Evolutionary conservation across 148 eudicot genomes (phyloP), one percentile per base, ranked within the genome.

Genomic region (Salicornia ramosissima): DNA sequence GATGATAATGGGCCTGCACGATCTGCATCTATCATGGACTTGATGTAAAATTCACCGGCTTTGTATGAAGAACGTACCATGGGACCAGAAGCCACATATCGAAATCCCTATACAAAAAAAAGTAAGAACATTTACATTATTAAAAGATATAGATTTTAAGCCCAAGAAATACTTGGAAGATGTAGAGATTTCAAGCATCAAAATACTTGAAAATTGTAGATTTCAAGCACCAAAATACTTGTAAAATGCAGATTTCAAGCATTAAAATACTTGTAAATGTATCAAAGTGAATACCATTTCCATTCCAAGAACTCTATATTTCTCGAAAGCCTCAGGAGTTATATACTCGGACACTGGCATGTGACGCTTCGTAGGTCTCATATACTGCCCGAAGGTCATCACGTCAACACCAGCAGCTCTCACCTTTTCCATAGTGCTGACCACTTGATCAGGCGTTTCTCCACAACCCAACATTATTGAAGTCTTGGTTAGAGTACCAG

Each of bases 371-470:
- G 96, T 83, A 59, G 96, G 97, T 73, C 97, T 77, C 97, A 92
- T 92, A 71, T 92, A 92, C 80, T 92, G 97, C 69, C 97, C 97
- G 71, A 92, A 92, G 15, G 96, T 92, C 88, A 92, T 92, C 45
- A 93, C 98, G 80, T 93, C 98, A 67, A 93, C 94, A 81, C 98
- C 98, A 64, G 98, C 94, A 70, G 86, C 96, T 79, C 94, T 90
- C 80, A 92, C 98, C 71, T 92, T 92, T 80, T 90, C 96, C 98
- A 92, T 92, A 15, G 94, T 92, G 64, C 86, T 83, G 77, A 90
- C 84, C 50, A 92, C 91, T 85, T 90, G 94, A 25, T 92, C 91
- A 22, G 98, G 98, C 62, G 96, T 93, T 80, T 93, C 96, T 24
- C 98, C 98, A 71, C 96, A 93, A 14, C 98, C 98, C 80, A 93